Base-by-base conservation (phyloP, 2,329 filamentous ascomycete species). In the Botryotinia narcissicola region DNA sequence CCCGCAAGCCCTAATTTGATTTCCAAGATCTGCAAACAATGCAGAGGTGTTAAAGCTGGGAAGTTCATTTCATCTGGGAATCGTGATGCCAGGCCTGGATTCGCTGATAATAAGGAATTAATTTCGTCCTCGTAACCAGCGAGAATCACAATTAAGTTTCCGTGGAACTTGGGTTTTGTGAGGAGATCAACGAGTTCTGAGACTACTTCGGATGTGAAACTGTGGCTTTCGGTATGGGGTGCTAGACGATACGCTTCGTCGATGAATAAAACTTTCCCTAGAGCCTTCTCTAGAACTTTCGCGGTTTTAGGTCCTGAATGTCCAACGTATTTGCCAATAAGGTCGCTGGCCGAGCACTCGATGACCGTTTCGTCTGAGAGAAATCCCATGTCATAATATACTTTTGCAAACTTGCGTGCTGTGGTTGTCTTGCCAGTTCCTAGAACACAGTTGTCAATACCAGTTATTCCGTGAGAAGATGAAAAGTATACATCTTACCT, bases 311-410 rank as follows among this genome's bases (percentile, higher is more conserved):
- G 63, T 1, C 63, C 89, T 87, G 90, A 93, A 0, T 93, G 90
- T 0, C 92, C 91, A 0, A 92, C 76, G 73, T 88, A 93, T 74
- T 91, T 83, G 0, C 88, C 91, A 0, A 94, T 84, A 0, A 94
- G 80, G 40, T 94, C 91, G 0, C 89, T 88, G 0, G 90, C 89
- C 0, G 91, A 93, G 60, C 85, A 87, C 69, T 93, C 89, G 0
- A 89, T 79, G 0, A 93, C 89, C n/a, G 89, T 86, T 0, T 84
- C 84, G 0, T 83, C 84, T 0, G 86, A 81, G 0, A 94, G 82
- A 42, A 94, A 87, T 0, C 91, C 91, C 87, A 93, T 89, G 76
- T 93, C 89, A 78, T 92, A 93, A 78, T 89, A 94, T 0, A 94
- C 84, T 73, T 92, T 87, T 9, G 91, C 92, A 86, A 94, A 92